Base-by-base conservation (phyloP, 495 filamentous ascomycete genomes). In the Sphaerosporella brunnea region DNA sequence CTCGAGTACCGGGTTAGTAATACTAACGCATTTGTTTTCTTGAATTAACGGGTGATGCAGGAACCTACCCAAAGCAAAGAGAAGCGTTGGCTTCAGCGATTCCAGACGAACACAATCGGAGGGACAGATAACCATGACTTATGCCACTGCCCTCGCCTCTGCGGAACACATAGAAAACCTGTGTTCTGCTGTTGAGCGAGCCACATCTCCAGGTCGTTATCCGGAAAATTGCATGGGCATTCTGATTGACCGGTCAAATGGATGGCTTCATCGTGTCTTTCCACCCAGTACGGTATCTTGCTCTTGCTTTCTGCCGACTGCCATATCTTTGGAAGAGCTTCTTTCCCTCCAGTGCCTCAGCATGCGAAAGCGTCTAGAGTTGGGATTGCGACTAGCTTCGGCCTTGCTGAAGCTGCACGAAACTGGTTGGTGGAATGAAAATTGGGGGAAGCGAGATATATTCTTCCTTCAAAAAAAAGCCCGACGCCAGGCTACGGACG, bases 101-200 rank as follows among this genome's bases (percentile, higher is more conserved):
- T 13, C 5, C 5, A 32, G 28, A 13, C 28, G 28, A 32, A 32
- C 28, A 13, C 28, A 32, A 32, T 32, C 28, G 7, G 7, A 32
- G 13, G 28, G 28, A 13, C 28, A 13, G 28, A 13, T 32, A 32
- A 13, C 28, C 28, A 32, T 13, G 5, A 13, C 28, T 32, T 32
- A 32, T 13, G 13, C 28, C 28, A 7, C 15, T 18, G 15, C 35
- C 35, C 35, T 18, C 35, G 35, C 7, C 15, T 5, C 15, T 18
- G 35, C 35, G 15, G 4, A 18, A 37, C 7, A 21, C 16, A 51
- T 54, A 37, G 20, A 52, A 35, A 23, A 53, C 4, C 4, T 54
- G 30, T 54, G 50, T 32, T 25, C 32, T 9, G 9, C 41, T 3
- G 51, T 53, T 16, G 44, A 45, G 20, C 18, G 40, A 35, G 23